A percentile compares a stretch with the other conserved stretches of the same genome.
phyloP scores from a whole-genome alignment of 192 early-diverging fungal species.

The Coemansia sp. region DNA sequence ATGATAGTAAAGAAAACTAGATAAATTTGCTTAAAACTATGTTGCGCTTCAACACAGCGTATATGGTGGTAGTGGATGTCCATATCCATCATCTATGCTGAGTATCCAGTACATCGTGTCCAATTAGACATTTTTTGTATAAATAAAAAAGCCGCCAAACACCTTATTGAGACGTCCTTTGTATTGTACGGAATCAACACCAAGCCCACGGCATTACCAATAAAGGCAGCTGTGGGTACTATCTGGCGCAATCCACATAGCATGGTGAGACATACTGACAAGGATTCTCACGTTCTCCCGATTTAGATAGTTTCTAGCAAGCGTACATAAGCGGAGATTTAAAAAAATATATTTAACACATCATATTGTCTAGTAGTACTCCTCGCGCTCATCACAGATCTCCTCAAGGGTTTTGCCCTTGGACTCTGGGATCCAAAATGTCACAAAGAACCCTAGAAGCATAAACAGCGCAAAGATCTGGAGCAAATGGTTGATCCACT shows the following conservation, averaged over 20 bases:
- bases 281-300: too few species aligned
- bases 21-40: constrained; percentile 10
- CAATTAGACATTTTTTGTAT: constrained; percentile 14
- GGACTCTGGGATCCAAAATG: constrained; percentile 51
- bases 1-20: constrained; percentile 20
- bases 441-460: constrained; percentile 63
- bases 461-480: constrained; percentile 74
- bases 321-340: too few species aligned
- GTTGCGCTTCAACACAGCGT: constrained; percentile 18
- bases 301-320: too few species aligned
- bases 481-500: constrained; percentile 62
- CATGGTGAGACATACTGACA: constrained; percentile 20
- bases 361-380: constrained; percentile 12
- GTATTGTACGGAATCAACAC: constrained; percentile 11
- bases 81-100: constrained; percentile 16
- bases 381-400: constrained; percentile 38
- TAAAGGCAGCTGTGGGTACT: constrained; percentile 10
- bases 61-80: neutral
- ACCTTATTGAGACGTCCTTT: constrained; percentile 8
- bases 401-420: constrained; percentile 51
- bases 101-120: constrained; percentile 27
- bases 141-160: constrained; percentile 8
- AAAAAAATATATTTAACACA: neutral
- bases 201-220: constrained; percentile 29
- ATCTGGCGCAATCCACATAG: constrained; percentile 24